Evolutionary conservation across 2,329 filamentous ascomycete species (phyloP).

Genomic region (Monilinia fructicola): DNA sequence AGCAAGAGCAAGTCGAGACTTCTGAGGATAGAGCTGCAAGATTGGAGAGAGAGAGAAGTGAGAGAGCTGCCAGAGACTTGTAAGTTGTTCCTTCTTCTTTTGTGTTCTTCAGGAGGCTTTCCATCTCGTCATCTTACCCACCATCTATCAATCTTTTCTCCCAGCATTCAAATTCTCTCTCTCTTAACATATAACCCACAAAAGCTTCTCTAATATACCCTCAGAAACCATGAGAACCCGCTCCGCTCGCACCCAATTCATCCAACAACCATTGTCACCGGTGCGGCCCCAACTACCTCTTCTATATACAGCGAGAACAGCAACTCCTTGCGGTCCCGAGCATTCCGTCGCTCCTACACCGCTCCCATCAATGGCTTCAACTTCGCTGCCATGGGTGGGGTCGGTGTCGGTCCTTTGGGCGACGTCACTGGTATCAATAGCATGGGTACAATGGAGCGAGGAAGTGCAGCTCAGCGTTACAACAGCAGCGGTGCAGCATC

Average conservation of each 20-base stretch:
- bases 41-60: constrained; percentile 1
- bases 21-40: background rate
- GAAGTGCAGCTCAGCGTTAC: background rate
- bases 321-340: background rate
- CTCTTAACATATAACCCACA: background rate
- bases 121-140: background rate
- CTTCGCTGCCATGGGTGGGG: background rate
- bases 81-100: background rate
- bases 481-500: background rate
- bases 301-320: background rate
- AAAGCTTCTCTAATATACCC: too few species aligned
- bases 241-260: background rate
- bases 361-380: background rate
- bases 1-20: background rate
- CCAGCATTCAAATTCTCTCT: background rate
- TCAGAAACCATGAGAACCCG: constrained; percentile 5
- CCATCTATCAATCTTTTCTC: too few species aligned
- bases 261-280: background rate
- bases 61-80: background rate
- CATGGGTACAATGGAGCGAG: background rate
- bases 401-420: background rate
- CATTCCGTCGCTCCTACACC: background rate
- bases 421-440: background rate
- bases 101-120: background rate
- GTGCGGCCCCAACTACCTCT: background rate